phyloP scores from a whole-genome alignment of 768 basidiomycete species.

The Podaxis mareebaensis region DNA sequence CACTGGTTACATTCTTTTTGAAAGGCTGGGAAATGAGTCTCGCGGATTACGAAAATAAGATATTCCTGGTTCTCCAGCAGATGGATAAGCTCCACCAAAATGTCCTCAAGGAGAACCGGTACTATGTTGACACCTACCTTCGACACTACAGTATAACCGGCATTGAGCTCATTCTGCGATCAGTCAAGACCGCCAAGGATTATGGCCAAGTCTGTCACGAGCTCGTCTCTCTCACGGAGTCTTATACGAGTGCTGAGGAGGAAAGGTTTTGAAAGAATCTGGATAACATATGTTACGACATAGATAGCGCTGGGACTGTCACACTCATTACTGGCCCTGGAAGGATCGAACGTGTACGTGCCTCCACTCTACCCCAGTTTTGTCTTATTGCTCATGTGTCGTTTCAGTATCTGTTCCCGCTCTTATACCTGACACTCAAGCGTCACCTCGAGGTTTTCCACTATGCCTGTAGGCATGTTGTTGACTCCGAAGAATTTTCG shows the following conservation, averaged over 20 bases:
- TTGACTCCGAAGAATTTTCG: constrained; percentile 34
- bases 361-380: neutral
- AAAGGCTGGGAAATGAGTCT: constrained; percentile 22
- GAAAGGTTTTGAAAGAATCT: constrained; percentile 20
- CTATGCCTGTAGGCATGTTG: constrained; percentile 34
- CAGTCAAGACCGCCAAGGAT: constrained; percentile 17
- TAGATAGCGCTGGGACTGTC: constrained; percentile 22
- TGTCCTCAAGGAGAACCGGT: constrained; percentile 19
- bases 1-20: neutral
- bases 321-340: constrained; percentile 19
- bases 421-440: constrained; percentile 22
- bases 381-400: neutral
- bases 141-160: neutral
- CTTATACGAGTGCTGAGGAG: constrained; percentile 14
- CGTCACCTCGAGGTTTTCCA: constrained; percentile 22
- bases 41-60: constrained; percentile 19
- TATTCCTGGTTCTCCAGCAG: constrained; percentile 20
- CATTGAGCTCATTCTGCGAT: constrained; percentile 21
- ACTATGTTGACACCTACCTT: constrained; percentile 18
- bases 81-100: constrained; percentile 16
- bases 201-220: constrained; percentile 10
- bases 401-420: constrained; percentile 23
- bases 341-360: constrained; percentile 23
- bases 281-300: constrained; percentile 18
- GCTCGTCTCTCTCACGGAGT: constrained; percentile 13